phyloP scores from a whole-genome alignment of 2,329 filamentous ascomycete species.

The Stagonosporopsis rhizophila region DNA sequence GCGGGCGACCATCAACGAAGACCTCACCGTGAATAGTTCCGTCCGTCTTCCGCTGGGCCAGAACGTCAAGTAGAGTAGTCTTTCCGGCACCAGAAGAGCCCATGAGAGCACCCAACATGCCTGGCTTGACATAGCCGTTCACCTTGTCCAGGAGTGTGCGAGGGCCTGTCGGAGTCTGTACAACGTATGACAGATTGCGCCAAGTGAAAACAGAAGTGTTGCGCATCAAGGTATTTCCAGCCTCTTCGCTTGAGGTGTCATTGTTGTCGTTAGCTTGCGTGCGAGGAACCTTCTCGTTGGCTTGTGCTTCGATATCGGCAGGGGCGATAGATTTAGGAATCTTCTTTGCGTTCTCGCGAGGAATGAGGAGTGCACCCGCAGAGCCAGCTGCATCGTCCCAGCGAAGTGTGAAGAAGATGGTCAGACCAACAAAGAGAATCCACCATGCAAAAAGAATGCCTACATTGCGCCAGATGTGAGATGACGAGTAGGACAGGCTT shows the following conservation, averaged over 20 bases:
- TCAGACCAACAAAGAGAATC: conserved; percentile 58
- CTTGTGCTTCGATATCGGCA: conserved; percentile 60
- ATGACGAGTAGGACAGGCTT: conserved; percentile 54
- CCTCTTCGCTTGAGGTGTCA: background rate
- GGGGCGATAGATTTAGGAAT: conserved; percentile 29
- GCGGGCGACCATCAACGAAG: conserved; percentile 38
- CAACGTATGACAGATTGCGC: conserved; percentile 65
- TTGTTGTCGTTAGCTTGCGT: background rate
- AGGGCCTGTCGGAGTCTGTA: conserved; percentile 51
- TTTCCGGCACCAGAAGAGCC: conserved; percentile 45
- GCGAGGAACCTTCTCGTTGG: conserved; percentile 25
- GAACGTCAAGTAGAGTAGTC: conserved; percentile 43
- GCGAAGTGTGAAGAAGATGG: conserved; percentile 62
- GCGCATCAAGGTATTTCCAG: conserved; percentile 59
- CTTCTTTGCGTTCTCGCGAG: conserved; percentile 52
- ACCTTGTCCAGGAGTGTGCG: conserved; percentile 60
- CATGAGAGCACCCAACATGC: conserved; percentile 51
- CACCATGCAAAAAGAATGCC: conserved; percentile 56
- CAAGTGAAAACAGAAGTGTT: conserved; percentile 76
- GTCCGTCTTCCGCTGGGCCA: conserved; percentile 39
- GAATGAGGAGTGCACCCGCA: conserved; percentile 65
- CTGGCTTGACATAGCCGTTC: conserved; percentile 62
- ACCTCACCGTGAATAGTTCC: conserved; percentile 39
- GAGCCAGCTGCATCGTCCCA: conserved; percentile 64
- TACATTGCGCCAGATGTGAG: conserved; percentile 49